A percentile compares a stretch with the other conserved stretches of the same genome.
These are phyloP conservation scores for Trichocladium uniseriatum DNA, from an alignment of 495 filamentous ascomycete genomes.

Conservation along the genomic window DNA sequence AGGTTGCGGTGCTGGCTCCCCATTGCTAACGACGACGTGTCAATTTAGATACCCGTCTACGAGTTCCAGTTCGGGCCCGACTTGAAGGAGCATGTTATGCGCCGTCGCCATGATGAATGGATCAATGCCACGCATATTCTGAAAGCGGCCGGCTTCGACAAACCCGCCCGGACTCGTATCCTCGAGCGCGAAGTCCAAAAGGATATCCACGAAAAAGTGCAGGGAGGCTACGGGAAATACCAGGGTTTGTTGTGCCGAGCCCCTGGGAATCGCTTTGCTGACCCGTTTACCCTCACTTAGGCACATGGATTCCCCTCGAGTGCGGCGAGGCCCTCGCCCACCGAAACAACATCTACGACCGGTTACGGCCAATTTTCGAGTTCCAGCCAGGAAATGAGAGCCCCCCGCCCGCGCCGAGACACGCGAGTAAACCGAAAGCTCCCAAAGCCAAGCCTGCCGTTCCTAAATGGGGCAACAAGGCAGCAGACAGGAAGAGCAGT, in stretches of 20 bases:
- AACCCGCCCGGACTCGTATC: conserved; percentile 87
- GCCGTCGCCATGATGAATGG: conserved; percentile 80
- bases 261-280: not conserved
- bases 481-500: conserved; percentile 13
- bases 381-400: conserved; percentile 75
- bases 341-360: conserved; percentile 74
- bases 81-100: conserved; percentile 70
- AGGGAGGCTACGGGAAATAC: conserved; percentile 97
- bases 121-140: conserved; percentile 91
- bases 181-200: conserved; percentile 96
- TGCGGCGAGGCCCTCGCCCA: conserved; percentile 72
- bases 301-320: conserved; percentile 90
- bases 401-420: conserved; percentile 89
- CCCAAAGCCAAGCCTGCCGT: conserved; percentile 49
- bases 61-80: conserved; percentile 74
- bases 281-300: conserved; percentile 35
- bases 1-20: too few species aligned
- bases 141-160: conserved; percentile 61
- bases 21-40: not conserved
- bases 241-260: conserved; percentile 52
- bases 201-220: conserved; percentile 91
- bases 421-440: conserved; percentile 67
- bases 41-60: conserved; percentile 70
- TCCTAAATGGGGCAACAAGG: conserved; percentile 44
- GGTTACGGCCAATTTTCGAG: conserved; percentile 79